Conservation (phyloP, 371 early-diverging fungal genomes). For the Apophysomyces elegans region DNA sequence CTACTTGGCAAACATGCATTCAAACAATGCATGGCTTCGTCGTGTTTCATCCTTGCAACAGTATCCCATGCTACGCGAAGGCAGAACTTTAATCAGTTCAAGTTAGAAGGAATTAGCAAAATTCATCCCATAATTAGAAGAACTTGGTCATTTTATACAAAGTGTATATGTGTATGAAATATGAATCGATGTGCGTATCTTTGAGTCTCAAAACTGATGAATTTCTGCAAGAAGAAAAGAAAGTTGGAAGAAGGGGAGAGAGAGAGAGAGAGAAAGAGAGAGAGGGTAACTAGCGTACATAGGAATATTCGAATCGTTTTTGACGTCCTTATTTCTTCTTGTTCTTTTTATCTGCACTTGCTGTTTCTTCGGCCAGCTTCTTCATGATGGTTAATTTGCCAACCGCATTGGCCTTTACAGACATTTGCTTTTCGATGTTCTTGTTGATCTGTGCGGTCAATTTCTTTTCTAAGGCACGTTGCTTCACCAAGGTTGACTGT, state of each 20-base stretch:
- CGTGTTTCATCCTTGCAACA: too few species aligned
- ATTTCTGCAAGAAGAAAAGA: not conserved
- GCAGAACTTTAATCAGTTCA: too few species aligned
- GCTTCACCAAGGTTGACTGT: constrained; percentile 56
- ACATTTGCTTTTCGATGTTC: constrained; percentile 71
- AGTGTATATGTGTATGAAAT: not conserved
- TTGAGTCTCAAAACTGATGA: not conserved
- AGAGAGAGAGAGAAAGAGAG: too few species aligned
- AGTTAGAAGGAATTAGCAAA: too few species aligned
- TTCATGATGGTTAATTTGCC: constrained; percentile 77
- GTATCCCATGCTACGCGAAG: too few species aligned
- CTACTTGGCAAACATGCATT: too few species aligned
- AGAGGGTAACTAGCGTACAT: not conserved
- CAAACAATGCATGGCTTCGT: too few species aligned
- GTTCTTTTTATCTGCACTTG: constrained; percentile 33
- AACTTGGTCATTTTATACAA: constrained; percentile 1
- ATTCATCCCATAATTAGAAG: not conserved
- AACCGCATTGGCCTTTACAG: constrained; percentile 69
- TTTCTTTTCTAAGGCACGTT: constrained; percentile 60
- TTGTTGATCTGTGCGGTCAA: constrained; percentile 65
- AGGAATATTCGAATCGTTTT: not conserved
- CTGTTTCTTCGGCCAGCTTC: constrained; percentile 55
- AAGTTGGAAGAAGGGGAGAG: not conserved
- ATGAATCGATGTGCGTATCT: not conserved
- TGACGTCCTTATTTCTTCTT: constrained; percentile 21